These are phyloP conservation scores for Lenwebbia sp. DNA, from an alignment of 345 rosid species.

Conservation along the genomic window DNA sequence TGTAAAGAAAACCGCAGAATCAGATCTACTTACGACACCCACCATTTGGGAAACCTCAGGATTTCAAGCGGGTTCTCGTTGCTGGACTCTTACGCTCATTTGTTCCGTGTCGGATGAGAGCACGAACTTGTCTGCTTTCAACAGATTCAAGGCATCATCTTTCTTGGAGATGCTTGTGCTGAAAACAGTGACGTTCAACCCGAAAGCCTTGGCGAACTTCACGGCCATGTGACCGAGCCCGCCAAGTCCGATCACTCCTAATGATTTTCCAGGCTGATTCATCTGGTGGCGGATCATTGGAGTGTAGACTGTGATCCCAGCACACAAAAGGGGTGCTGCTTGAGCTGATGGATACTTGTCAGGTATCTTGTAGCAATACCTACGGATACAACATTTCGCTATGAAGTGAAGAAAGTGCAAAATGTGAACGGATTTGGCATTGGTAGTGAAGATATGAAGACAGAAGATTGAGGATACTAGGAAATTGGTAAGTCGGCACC, in stretches of 20 bases:
- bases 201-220: constrained; percentile 39
- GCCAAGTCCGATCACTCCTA: constrained; percentile 34
- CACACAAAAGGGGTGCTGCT: constrained; percentile 33
- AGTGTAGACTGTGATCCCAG: constrained; percentile 30
- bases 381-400: not conserved
- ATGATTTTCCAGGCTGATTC: constrained; percentile 30
- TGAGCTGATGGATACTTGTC: constrained; percentile 22
- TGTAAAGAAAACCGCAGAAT: constrained; percentile 5
- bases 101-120: constrained; percentile 34
- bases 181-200: constrained; percentile 26
- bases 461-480: not conserved
- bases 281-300: constrained; percentile 29
- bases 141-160: constrained; percentile 25
- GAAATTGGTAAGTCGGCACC: not conserved
- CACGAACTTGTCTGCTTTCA: constrained; percentile 26
- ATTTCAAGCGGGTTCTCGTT: not conserved
- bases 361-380: constrained; percentile 34
- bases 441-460: not conserved
- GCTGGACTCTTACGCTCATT: constrained; percentile 37
- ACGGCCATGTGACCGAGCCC: constrained; percentile 45
- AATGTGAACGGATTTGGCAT: not conserved
- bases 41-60: not conserved
- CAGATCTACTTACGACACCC: not conserved
- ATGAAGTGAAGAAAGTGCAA: not conserved
- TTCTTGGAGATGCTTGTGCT: constrained; percentile 26